Evolutionary conservation across 768 basidiomycete species (phyloP).

Genomic region (Xerocomus brunneocitrinus): DNA sequence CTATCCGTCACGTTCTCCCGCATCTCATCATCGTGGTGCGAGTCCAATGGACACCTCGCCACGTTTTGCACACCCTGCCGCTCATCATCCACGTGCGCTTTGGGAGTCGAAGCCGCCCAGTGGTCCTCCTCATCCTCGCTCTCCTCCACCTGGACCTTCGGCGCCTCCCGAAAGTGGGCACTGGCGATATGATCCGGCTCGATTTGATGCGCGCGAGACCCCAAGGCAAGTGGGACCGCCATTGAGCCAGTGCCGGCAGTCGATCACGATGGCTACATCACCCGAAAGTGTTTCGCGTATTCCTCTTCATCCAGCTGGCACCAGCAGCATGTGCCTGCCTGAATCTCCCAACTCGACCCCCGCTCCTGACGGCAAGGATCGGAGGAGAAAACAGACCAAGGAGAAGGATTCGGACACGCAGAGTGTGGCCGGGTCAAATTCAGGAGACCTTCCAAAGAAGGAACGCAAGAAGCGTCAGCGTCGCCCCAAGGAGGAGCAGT

Average conservation of each 20-base stretch:
- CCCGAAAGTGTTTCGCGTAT: constrained; percentile 37
- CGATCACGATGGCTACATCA: constrained; percentile 41
- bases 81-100: constrained; percentile 36
- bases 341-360: constrained; percentile 53
- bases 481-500: constrained; percentile 43
- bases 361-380: constrained; percentile 42
- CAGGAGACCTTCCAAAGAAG: constrained; percentile 48
- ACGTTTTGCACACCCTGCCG: constrained; percentile 42
- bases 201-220: no score
- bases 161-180: constrained; percentile 40
- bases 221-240: constrained; percentile 26
- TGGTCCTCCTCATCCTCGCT: constrained; percentile 26
- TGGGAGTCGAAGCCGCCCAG: constrained; percentile 59
- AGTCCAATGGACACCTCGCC: constrained; percentile 64
- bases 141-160: constrained; percentile 33
- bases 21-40: constrained; percentile 34
- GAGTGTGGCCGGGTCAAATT: constrained; percentile 24
- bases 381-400: constrained; percentile 41
- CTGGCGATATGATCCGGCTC: constrained; percentile 61
- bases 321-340: constrained; percentile 43
- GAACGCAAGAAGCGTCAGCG: constrained; percentile 49
- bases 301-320: constrained; percentile 27
- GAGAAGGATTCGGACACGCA: constrained; percentile 45
- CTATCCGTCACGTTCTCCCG: constrained; percentile 34
- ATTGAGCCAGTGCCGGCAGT: constrained; percentile 33